These are phyloP conservation scores for Capillidium rhysosporum DNA, from an alignment of 371 early-diverging fungal genomes.

Conservation along the genomic window DNA sequence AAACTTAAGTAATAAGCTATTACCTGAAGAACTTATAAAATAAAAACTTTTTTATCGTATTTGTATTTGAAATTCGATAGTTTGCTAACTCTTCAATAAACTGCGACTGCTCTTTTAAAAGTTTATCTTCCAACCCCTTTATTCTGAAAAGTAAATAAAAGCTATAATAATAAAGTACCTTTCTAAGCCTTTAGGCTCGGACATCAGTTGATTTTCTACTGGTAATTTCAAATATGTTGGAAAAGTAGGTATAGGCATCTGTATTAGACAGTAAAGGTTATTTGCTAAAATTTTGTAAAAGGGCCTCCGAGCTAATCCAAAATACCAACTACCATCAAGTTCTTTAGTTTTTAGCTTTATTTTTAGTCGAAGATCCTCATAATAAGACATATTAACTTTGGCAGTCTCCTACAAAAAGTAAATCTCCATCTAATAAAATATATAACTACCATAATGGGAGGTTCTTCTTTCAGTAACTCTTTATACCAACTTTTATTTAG, in stretches of 20 bases:
- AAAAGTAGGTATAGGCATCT: not conserved
- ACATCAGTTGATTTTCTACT: not conserved
- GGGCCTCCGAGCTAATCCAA: not conserved
- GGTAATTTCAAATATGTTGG: not conserved
- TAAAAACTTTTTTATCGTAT: too few species aligned
- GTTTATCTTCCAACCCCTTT: not conserved
- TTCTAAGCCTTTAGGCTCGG: not conserved
- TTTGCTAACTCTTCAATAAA: not conserved
- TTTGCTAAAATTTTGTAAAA: not conserved
- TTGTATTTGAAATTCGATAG: not conserved
- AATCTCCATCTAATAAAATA: too few species aligned
- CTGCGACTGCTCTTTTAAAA: not conserved
- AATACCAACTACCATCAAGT: too few species aligned
- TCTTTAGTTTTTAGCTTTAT: too few species aligned
- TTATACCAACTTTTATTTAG: too few species aligned
- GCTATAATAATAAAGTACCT: not conserved
- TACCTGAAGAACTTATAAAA: too few species aligned
- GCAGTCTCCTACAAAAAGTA: too few species aligned
- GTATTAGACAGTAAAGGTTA: not conserved
- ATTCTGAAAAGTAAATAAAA: not conserved
- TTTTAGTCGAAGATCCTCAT: too few species aligned
- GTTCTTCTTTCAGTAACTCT: too few species aligned
- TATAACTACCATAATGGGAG: too few species aligned
- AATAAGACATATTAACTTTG: too few species aligned
- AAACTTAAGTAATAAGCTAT: not conserved